Base-by-base conservation (phyloP, 2,329 filamentous ascomycete genomes). In the Pseudogymnoascus sp. region DNA sequence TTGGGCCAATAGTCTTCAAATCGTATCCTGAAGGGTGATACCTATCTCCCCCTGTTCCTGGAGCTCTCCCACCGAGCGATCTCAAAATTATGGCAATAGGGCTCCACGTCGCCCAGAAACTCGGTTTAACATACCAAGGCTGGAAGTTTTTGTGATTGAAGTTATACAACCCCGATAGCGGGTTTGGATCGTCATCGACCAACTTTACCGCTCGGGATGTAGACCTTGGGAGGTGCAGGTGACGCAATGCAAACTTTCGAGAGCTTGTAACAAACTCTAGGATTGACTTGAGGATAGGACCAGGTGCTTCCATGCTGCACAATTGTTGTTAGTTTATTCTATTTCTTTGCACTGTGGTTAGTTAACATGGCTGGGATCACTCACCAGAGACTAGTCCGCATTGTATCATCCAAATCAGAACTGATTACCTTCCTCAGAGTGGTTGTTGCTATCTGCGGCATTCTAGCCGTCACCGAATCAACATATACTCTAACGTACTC, bases 401-500 rank as follows among this genome's bases (percentile, higher is more conserved):
- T 65, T n/a, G 43, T 50, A 37, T 64, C 59, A 50, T 64, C 64
- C 57, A 65, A 43, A 22, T 64, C 63, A 61, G 20, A 43, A 16
- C 28, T 63, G 25, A 65, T 11, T 9, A 58, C 32, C 59, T 65
- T 62, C 39, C 63, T 28, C 32, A 64, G 18, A 25, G 62, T 28
- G 2, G 8, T 59, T 34, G 47, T 62, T 14, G 62, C 14, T 25
- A 57, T n/a, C 32, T 50, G 28, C 34, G 62, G 60, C 62, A 65
- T 63, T 67, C 18, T 59, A 57, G 12, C 65, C 65, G 6, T 66
- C 66, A 14, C 65, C 60, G 71, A 74, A 62, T 72, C 74, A 30
- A 70, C 75, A 69, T 74, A 77, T 3, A 76, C 75, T 28, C 74
- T 71, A 20, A 76, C 75, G 60, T 77, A 77, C 62, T 76, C 72